Conservation (phyloP, 2,329 filamentous ascomycete genomes). For the Aspergillus ruber region DNA sequence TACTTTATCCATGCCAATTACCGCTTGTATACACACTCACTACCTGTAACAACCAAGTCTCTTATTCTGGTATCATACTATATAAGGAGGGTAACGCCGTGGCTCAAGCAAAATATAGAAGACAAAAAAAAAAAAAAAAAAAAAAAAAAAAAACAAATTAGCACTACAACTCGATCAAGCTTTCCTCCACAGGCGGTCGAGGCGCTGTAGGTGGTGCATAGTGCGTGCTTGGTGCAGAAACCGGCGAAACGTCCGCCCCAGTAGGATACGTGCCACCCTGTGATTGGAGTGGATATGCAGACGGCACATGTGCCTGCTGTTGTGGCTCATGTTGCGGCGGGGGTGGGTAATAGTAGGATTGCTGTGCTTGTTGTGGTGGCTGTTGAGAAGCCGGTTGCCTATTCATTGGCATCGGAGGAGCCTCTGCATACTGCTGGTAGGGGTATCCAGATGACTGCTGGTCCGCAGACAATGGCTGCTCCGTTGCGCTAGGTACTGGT, state of each 20-base stretch:
- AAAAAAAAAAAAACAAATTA: neutral
- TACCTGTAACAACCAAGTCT: conserved; percentile 14
- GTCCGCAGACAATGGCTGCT: conserved; percentile 11
- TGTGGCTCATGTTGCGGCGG: conserved; percentile 2
- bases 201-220: conserved; percentile 15
- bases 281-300: conserved; percentile 10
- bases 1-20: neutral
- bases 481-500: conserved; percentile 8
- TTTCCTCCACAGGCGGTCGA: conserved; percentile 23
- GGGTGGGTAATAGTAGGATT: conserved; percentile 15
- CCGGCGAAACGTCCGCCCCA: conserved; percentile 13
- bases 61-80: conserved; percentile 21
- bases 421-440: conserved; percentile 9
- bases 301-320: conserved; percentile 6
- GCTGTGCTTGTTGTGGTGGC: conserved; percentile 1
- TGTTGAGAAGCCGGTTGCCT: conserved; percentile 8
- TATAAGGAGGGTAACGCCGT: conserved; percentile 5
- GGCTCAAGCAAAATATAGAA: conserved; percentile 2
- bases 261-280: conserved; percentile 10
- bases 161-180: conserved; percentile 24
- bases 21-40: conserved; percentile 10
- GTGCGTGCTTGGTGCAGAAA: conserved; percentile 10
- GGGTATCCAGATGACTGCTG: conserved; percentile 12
- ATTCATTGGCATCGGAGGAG: conserved; percentile 8
- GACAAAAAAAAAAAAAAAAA: neutral